A percentile compares a stretch with the other conserved stretches of the same genome.
phyloP scores from a whole-genome alignment of 1,284 basidiomycete species.

The Microbotryum scabiosae region DNA sequence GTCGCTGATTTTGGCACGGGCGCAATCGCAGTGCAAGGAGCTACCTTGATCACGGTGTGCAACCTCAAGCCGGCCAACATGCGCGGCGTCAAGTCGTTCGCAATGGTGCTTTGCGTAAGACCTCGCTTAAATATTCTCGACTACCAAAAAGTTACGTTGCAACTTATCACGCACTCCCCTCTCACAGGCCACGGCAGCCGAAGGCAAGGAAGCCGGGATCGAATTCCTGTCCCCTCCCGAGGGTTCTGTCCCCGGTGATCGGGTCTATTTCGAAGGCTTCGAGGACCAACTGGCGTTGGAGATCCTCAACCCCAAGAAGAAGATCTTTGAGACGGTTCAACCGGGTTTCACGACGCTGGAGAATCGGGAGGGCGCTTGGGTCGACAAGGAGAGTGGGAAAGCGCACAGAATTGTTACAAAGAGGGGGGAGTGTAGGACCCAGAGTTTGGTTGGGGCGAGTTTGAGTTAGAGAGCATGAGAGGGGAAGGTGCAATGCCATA shows the following conservation, averaged over 20 bases:
- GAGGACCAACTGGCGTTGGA: conserved; percentile 32
- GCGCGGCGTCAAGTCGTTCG: conserved; percentile 91
- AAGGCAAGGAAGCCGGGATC: conserved; percentile 65
- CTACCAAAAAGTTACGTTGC: background rate
- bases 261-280: conserved; percentile 81
- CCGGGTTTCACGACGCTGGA: conserved; percentile 84
- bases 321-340: conserved; percentile 90
- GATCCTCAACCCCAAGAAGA: conserved; percentile 93
- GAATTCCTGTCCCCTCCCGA: conserved; percentile 81
- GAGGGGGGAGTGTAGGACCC: conserved; percentile 70
- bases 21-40: conserved; percentile 58
- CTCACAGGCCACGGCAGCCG: conserved; percentile 59
- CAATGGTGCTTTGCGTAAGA: conserved; percentile 85
- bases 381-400: conserved; percentile 63
- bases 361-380: conserved; percentile 78
- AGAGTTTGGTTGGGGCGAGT: conserved; percentile 73
- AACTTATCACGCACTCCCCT: background rate
- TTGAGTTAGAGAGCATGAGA: conserved; percentile 53
- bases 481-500: background rate
- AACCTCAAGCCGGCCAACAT: conserved; percentile 92
- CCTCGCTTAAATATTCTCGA: background rate
- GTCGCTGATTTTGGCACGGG: too few relatives aligned
- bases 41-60: conserved; percentile 77
- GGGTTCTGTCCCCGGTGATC: conserved; percentile 78
- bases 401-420: conserved; percentile 77